Base-by-base conservation (phyloP, 179 eudicot genomes). In the Silene vulgaris region DNA sequence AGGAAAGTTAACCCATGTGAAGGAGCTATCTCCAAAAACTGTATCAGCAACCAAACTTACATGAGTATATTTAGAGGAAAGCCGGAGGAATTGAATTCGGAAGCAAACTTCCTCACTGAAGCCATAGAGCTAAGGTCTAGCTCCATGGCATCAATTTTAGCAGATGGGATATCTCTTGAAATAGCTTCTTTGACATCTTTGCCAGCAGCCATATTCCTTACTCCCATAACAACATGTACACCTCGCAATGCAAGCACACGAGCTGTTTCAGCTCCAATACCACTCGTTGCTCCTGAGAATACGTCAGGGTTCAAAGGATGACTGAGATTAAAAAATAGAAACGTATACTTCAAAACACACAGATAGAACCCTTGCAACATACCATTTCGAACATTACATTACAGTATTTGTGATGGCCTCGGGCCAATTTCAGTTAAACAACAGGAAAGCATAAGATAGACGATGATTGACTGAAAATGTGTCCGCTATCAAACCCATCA, bases 231-330 rank as follows among this genome's bases (percentile, higher is more conserved):
- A 12, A 90, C 86, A 78, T 87, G 79, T 0, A 87, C 91, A 6
- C 97, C 90, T 16, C 90, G 87, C 83, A 84, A 80, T 3, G 93
- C 92, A 77, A 90, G 80, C 72, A 84, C 91, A 9, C 91, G 82
- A 5, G 92, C 92, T 52, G 96, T 88, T 83, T 90, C 95, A 7
- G 91, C 88, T 77, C 97, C 95, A 16, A 90, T 90, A 17, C 97
- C 97, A 56, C 95, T 90, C 50, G 96, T 87, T 65, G 96, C 97
- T 28, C 96, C 92, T 87, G 80, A 28, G 1, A 74, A 65, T 29
- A 63, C 8, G 54, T 0, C 37, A 26, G 17, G 23, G 4, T 11
- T 26, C 14, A 12, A 5, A 32, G 17, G 70, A 71, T 5, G n/a
- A 12, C 13, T 19, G 61, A 64, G 56, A 70, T 70, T 4, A 26